Percentiles rank a stretch among this genome's conserved stretches.
Conservation (phyloP, 495 filamentous ascomycete genomes). For the Cercophora sp. region DNA sequence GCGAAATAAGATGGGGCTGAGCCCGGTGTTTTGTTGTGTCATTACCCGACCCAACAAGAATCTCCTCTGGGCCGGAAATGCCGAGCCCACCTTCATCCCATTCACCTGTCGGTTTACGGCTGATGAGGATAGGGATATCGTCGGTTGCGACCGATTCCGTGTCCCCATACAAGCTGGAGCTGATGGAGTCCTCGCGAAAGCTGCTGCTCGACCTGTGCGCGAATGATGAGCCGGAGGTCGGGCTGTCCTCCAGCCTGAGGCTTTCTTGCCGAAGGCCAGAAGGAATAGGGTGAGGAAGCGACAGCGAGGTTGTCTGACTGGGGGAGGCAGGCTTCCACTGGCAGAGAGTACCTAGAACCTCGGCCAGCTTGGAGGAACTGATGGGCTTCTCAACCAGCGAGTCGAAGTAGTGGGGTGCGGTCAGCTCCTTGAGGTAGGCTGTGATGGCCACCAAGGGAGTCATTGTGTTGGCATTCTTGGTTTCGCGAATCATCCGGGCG, state of each 20-base stretch:
- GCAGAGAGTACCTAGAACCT: slow-evolving; percentile 79
- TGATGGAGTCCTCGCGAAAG: slow-evolving; percentile 79
- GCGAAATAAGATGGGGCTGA: slow-evolving; percentile 54
- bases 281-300: slow-evolving; percentile 52
- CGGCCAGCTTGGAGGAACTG: slow-evolving; percentile 79
- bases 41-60: slow-evolving; percentile 24
- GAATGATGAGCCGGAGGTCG: slow-evolving; percentile 79
- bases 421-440: slow-evolving; percentile 92
- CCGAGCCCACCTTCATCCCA: slow-evolving; percentile 71
- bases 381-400: slow-evolving; percentile 93
- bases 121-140: slow-evolving; percentile 71
- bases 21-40: slow-evolving; percentile 29
- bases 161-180: slow-evolving; percentile 81
- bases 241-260: slow-evolving; percentile 68
- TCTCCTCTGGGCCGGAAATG: slow-evolving; percentile 53
- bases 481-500: slow-evolving; percentile 93
- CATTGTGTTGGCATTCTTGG: slow-evolving; percentile 86
- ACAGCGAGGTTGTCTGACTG: slow-evolving; percentile 38
- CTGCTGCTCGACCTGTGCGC: slow-evolving; percentile 63
- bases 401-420: slow-evolving; percentile 90
- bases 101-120: slow-evolving; percentile 63
- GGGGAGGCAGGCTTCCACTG: slow-evolving; percentile 81
- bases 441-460: slow-evolving; percentile 98
- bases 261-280: slow-evolving; percentile 61
- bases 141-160: slow-evolving; percentile 75